phyloP scores from a whole-genome alignment of 805 yeast species.

The Suhomyces prunicola region DNA sequence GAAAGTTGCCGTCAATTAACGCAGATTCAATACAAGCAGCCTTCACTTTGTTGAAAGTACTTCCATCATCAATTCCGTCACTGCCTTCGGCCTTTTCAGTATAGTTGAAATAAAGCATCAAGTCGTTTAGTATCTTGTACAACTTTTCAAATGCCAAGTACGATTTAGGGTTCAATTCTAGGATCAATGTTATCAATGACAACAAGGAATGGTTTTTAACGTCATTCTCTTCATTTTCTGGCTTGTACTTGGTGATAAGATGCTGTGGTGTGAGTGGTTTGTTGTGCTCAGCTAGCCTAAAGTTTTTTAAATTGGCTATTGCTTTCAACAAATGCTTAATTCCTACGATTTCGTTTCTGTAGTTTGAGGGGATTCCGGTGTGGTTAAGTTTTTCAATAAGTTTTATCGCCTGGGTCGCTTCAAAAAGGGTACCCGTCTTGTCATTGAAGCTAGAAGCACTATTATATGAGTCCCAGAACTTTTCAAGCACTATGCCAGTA shows the following conservation, averaged over 20 bases:
- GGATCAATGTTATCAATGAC: conserved; percentile 37
- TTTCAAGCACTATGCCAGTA: conserved; percentile 17
- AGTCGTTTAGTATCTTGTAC: conserved; percentile 36
- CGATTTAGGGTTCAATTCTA: conserved; percentile 54
- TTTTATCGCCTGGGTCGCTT: conserved; percentile 23
- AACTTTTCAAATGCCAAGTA: conserved; percentile 45
- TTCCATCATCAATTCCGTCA: conserved; percentile 6
- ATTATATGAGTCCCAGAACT: conserved; percentile 35
- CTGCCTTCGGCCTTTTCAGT: conserved; percentile 4
- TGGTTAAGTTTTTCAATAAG: conserved; percentile 19
- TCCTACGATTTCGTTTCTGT: conserved; percentile 11
- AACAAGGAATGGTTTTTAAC: conserved; percentile 21
- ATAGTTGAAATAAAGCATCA: conserved; percentile 38
- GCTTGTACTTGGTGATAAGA: conserved; percentile 3
- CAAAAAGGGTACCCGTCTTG: conserved; percentile 25
- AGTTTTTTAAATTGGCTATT: conserved; percentile 32
- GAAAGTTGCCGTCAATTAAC: conserved; percentile 58
- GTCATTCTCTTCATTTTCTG: not conserved
- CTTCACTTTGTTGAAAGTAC: conserved; percentile 29
- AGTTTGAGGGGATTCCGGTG: not conserved
- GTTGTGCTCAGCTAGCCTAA: conserved; percentile 17
- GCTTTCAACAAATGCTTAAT: conserved; percentile 38
- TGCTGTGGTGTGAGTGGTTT: conserved; percentile 5
- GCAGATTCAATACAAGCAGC: conserved; percentile 66
- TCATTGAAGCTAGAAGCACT: conserved; percentile 32